Conservation (phyloP, 73 alveolate genomes). For the Symbiodinium pilosum region DNA sequence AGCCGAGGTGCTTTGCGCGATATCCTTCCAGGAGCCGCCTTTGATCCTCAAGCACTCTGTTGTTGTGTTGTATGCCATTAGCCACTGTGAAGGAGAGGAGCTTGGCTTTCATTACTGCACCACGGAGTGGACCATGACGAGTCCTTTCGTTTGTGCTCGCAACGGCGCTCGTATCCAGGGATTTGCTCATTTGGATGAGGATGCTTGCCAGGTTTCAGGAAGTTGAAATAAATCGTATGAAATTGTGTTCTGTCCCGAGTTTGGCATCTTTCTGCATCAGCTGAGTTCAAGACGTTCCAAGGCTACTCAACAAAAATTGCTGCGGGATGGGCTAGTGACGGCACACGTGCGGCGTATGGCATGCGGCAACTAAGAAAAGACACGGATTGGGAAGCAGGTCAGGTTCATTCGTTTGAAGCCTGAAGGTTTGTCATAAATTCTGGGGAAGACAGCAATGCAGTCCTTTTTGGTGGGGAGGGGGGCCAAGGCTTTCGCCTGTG, state of each 20-base stretch:
- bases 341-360: constrained; percentile 33
- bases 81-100: constrained; percentile 33
- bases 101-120: constrained; percentile 82
- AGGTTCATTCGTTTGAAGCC: too few relatives aligned
- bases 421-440: too few relatives aligned
- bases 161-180: constrained; percentile 55
- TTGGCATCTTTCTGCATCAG: too few relatives aligned
- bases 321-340: constrained; percentile 10
- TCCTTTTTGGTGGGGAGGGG: too few relatives aligned
- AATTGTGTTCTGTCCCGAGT: too few relatives aligned
- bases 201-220: constrained; percentile 8
- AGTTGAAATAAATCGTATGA: too few relatives aligned
- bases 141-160: constrained; percentile 80
- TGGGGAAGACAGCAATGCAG: too few relatives aligned
- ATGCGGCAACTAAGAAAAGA: too few relatives aligned
- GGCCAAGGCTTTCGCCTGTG: too few relatives aligned
- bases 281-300: not conserved
- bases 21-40: constrained; percentile 11
- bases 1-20: not conserved
- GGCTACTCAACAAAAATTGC: constrained; percentile 9
- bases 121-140: constrained; percentile 79
- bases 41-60: too few relatives aligned
- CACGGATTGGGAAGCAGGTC: too few relatives aligned
- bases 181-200: constrained; percentile 17
- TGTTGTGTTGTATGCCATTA: too few relatives aligned